Base-by-base conservation (phyloP, 2,329 filamentous ascomycete genomes). In the Chrysosporium keratinophilum region DNA sequence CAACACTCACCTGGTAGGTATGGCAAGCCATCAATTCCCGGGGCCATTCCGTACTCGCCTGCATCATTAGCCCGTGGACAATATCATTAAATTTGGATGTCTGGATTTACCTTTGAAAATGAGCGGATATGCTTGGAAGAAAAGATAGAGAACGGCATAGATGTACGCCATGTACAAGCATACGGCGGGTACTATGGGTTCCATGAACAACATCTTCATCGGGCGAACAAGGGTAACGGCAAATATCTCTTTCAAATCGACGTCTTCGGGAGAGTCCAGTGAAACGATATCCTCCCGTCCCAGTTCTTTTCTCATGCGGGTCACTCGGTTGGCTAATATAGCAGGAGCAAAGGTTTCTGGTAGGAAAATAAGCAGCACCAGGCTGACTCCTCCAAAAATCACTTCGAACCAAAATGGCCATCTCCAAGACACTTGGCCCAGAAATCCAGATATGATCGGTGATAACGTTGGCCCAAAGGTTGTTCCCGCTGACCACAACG, bases 311-410 rank as follows among this genome's bases (percentile, higher is more conserved):
- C 52, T 35, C 31, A 57, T 39, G 3, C 41, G 40, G 6, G 43
- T 33, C 9, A 48, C 80, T 74, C 1, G 79, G 77, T 1, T 83
- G 78, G 71, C 69, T 19, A 83, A 71, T 19, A 84, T 72, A 3
- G 82, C 70, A 0, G 81, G 81, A 1, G 69, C 76, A 60, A 77
- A 83, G 0, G 80, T 83, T 63, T 85, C 82, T 6, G 81, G 83
- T 54, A 87, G 74, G 55, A 82, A 73, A 14, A 80, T 52, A 7
- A 86, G 65, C 71, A 0, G 73, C 68, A 0, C 67, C 63, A 83
- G 73, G 1, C 83, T 83, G 1, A 61, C 62, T 0, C 64, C 72
- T 1, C 84, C 84, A 55, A 86, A 75, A 28, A 89, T 85, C 4
- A 87, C 74, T 11, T 73, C 82, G 31, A 88, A 76, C 83, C 73